Base-by-base conservation (phyloP, 2,329 filamentous ascomycete genomes). In the Stachybotrys chartarum region DNA sequence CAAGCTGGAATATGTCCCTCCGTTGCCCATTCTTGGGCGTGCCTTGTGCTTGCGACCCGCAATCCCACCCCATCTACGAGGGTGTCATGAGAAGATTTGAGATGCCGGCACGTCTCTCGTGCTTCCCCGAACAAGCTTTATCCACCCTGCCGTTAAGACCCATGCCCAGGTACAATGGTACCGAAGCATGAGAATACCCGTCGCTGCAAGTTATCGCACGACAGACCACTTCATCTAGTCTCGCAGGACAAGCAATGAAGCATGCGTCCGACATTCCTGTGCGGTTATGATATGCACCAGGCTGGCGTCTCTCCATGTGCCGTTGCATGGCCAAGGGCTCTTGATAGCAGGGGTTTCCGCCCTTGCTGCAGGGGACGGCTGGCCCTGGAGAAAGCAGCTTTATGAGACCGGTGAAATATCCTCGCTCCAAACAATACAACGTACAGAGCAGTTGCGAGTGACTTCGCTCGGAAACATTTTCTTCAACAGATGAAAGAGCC, bases 101-200 rank as follows among this genome's bases (percentile, higher is more conserved):
- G 31, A 51, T 51, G 50, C 50, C 50, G 50, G 50, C 31, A 51
- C 16, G 11, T 30, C 17, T 30, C 14, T 14, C 30, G 8, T 51
- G 50, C 50, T 51, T 51, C 48, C 50, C 50, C 50, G 50, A 39
- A 51, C 50, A 51, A 51, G 50, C 50, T 51, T 51, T 51, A 24
- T n/a, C 45, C 45, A 47, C 18, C 16, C 7, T 8, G 10, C 16
- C 17, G 18, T 17, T 24, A n/a, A 17, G 16, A 47, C 18, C 45
- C 45, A 47, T 47, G 45, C 45, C 16, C n/a, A 12, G 18, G 16
- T 47, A 47, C 16, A 10, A 47, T 47, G 10, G 16, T 47, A 24
- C n/a, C 18, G 10, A 12, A n/a, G 16, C 45, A n/a, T 47, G 16
- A 14, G 10, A 42, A 14, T 42, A 42, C 35, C 24, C 3, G 24